Conservation (phyloP, 495 filamentous ascomycete species). For the Cairneyella variabilis region DNA sequence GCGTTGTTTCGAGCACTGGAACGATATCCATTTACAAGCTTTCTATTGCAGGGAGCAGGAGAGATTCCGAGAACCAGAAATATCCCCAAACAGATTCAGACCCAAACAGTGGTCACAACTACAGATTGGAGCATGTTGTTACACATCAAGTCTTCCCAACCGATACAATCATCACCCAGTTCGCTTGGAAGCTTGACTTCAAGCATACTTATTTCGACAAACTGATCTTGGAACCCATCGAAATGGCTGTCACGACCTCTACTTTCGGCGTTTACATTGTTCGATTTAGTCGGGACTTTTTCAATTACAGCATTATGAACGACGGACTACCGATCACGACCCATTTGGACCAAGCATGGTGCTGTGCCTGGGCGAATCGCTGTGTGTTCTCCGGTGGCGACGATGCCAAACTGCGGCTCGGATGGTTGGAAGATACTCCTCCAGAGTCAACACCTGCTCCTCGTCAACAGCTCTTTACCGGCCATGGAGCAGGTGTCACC, state of each 20-base stretch:
- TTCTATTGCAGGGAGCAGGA: too few species aligned
- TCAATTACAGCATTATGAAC: constrained; percentile 35
- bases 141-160: constrained; percentile 27
- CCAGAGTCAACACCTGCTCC: too few species aligned
- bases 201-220: not conserved
- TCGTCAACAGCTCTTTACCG: constrained; percentile 41
- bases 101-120: not conserved
- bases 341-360: constrained; percentile 57
- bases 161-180: constrained; percentile 61
- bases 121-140: not conserved
- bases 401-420: constrained; percentile 47
- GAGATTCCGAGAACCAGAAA: too few species aligned
- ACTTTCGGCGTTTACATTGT: constrained; percentile 6
- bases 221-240: too few species aligned
- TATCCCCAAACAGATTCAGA: not conserved
- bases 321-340: constrained; percentile 2
- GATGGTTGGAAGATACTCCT: too few species aligned
- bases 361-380: constrained; percentile 43
- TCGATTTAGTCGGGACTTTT: constrained; percentile 23
- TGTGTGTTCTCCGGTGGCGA: constrained; percentile 65
- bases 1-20: constrained; percentile 57
- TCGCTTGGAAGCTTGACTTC: constrained; percentile 34
- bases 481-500: constrained; percentile 82
- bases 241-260: constrained; percentile 12
- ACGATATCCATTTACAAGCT: constrained; percentile 60